phyloP scores from a whole-genome alignment of 2,329 filamentous ascomycete genomes.

The Ilyonectria robusta region DNA sequence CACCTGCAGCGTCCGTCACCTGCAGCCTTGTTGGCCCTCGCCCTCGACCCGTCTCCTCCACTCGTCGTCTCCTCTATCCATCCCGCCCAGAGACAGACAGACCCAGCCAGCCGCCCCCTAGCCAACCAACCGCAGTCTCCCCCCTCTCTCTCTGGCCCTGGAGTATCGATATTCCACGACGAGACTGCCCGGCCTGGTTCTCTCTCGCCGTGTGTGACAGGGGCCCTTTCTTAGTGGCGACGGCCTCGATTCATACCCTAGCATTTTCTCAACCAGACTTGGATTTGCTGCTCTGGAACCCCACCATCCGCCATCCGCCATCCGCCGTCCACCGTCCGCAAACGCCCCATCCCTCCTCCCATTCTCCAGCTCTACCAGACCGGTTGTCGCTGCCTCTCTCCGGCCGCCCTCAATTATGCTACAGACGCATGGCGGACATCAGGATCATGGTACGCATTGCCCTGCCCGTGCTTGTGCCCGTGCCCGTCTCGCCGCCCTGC shows the following conservation, averaged over 20 bases:
- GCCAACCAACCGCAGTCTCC: slow-evolving; percentile 9
- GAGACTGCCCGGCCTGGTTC: slow-evolving; percentile 21
- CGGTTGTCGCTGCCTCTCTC: slow-evolving; percentile 38
- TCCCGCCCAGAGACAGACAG: slow-evolving; percentile 1
- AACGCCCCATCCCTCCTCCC: slow-evolving; percentile 35
- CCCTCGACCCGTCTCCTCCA: neutral
- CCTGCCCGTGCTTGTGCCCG: slow-evolving; percentile 15
- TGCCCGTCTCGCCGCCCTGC: slow-evolving; percentile 13
- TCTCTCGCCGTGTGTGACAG: slow-evolving; percentile 28
- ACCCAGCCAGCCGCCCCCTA: slow-evolving; percentile 5
- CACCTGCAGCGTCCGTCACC: slow-evolving; percentile 29
- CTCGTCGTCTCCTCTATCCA: neutral
- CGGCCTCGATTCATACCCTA: slow-evolving; percentile 31
- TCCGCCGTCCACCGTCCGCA: slow-evolving; percentile 39
- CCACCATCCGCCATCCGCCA: slow-evolving; percentile 39
- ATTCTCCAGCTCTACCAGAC: slow-evolving; percentile 34
- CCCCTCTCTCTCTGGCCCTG: slow-evolving; percentile 29
- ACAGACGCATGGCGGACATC: slow-evolving; percentile 59
- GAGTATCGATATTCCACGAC: slow-evolving; percentile 36
- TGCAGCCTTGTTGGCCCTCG: slow-evolving; percentile 24
- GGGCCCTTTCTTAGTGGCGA: slow-evolving; percentile 26
- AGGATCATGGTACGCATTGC: slow-evolving; percentile 56
- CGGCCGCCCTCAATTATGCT: slow-evolving; percentile 58
- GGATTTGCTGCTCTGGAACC: slow-evolving; percentile 47
- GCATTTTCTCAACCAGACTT: slow-evolving; percentile 38